Conservation (phyloP, 768 basidiomycete genomes). For the Hebeloma cylindrosporum region DNA sequence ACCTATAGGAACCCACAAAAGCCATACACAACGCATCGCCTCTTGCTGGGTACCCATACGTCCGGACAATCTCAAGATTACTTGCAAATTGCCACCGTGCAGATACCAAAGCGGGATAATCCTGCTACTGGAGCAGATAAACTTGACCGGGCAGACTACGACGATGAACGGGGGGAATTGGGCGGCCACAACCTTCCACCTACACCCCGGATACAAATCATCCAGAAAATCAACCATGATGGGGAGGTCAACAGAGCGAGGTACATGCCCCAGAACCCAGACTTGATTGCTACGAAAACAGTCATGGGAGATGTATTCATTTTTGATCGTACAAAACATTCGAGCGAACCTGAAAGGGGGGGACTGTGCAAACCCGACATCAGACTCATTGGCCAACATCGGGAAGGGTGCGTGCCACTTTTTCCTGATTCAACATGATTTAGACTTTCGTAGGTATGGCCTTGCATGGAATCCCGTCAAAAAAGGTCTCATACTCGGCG, state of each 20-base stretch:
- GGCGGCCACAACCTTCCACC: slow-evolving; percentile 87
- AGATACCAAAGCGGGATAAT: slow-evolving; percentile 82
- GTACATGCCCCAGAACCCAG: slow-evolving; percentile 99
- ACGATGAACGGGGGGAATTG: slow-evolving; percentile 91
- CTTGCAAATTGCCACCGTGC: slow-evolving; percentile 92
- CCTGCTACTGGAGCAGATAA: slow-evolving; percentile 65
- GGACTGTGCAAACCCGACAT: slow-evolving; percentile 91
- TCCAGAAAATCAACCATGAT: slow-evolving; percentile 91
- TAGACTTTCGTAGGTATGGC: slow-evolving; percentile 64
- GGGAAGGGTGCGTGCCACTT: slow-evolving; percentile 77
- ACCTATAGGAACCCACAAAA: slow-evolving; percentile 77
- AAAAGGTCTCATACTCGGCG: slow-evolving; percentile 82
- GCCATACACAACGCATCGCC: slow-evolving; percentile 91
- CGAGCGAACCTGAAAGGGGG: slow-evolving; percentile 85
- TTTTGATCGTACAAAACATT: slow-evolving; percentile 98
- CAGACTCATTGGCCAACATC: slow-evolving; percentile 82
- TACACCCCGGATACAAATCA: slow-evolving; percentile 85
- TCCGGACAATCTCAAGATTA: slow-evolving; percentile 93
- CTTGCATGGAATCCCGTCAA: slow-evolving; percentile 89
- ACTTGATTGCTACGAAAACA: slow-evolving; percentile 94
- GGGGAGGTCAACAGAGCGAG: slow-evolving; percentile 97
- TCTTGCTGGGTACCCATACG: slow-evolving; percentile 96
- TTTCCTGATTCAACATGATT: neutral
- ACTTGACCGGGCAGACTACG: slow-evolving; percentile 78
- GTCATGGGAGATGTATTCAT: slow-evolving; percentile 87